These are phyloP conservation scores for Solanum hybrid DNA, from an alignment of 305 asterid genomes.

Conservation along the genomic window DNA sequence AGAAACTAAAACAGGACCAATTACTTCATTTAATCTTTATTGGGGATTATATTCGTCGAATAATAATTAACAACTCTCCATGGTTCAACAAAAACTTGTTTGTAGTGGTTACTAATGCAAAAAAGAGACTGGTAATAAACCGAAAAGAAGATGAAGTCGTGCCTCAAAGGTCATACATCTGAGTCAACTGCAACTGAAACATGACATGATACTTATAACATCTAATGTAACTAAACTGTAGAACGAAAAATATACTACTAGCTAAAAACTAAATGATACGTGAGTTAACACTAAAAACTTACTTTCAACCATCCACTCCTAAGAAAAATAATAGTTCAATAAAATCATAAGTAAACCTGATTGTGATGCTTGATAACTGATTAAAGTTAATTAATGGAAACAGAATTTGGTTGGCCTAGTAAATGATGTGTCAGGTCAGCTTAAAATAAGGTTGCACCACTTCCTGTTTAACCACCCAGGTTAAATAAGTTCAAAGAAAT, in stretches of 20 bases:
- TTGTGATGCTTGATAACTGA: neutral
- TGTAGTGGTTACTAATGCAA: neutral
- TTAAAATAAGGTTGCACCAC: neutral
- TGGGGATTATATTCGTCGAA: neutral
- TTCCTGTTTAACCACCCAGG: neutral
- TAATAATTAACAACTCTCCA: neutral
- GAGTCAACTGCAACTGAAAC: neutral
- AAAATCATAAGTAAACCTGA: neutral
- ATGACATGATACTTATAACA: neutral
- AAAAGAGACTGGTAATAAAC: neutral
- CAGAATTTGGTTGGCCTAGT: neutral
- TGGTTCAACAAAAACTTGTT: neutral
- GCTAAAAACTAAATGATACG: neutral
- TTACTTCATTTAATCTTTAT: neutral
- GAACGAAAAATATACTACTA: neutral
- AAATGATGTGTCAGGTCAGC: neutral
- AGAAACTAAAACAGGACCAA: neutral
- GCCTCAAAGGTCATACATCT: neutral
- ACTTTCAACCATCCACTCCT: neutral
- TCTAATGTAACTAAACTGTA: neutral
- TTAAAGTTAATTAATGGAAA: neutral
- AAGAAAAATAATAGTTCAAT: neutral
- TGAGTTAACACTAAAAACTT: neutral
- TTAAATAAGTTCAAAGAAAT: neutral
- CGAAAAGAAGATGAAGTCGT: neutral